Evolutionary conservation across 257 asterid genomes (phyloP).

Genomic region (Penstemon eatonii): DNA sequence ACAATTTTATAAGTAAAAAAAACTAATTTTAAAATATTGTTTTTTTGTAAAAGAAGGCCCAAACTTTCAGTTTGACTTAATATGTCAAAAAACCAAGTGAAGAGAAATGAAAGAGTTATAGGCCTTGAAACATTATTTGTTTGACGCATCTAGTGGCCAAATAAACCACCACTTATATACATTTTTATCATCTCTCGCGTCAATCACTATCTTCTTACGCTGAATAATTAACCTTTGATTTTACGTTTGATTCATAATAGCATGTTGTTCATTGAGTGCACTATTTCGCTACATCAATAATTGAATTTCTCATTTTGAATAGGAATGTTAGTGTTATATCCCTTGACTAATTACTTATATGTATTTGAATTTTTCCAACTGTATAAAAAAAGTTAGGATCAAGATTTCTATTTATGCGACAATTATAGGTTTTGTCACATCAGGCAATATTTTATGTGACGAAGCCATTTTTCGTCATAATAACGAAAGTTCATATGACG

Average conservation of each 20-base stretch:
- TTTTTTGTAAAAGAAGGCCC: no score
- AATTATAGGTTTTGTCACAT: no score
- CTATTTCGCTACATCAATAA: not conserved
- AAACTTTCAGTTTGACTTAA: no score
- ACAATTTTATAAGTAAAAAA: no score
- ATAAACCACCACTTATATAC: not conserved
- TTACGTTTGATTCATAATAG: not conserved
- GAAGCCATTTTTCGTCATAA: no score
- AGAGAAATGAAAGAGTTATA: not conserved
- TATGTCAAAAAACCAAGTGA: not conserved
- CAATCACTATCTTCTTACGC: not conserved
- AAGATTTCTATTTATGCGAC: no score
- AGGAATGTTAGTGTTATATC: no score
- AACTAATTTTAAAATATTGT: no score
- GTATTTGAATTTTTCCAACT: not conserved
- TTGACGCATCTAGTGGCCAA: not conserved
- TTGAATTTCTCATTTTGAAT: not conserved
- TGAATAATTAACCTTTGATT: not conserved
- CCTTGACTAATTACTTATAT: not conserved
- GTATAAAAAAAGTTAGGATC: no score
- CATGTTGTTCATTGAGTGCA: no score
- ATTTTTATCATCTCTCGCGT: not conserved
- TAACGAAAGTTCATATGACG: no score
- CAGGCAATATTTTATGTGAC: no score
- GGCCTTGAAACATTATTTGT: not conserved